Conservation (phyloP, 2,329 filamentous ascomycete genomes). For the Clarireedia paspali region DNA sequence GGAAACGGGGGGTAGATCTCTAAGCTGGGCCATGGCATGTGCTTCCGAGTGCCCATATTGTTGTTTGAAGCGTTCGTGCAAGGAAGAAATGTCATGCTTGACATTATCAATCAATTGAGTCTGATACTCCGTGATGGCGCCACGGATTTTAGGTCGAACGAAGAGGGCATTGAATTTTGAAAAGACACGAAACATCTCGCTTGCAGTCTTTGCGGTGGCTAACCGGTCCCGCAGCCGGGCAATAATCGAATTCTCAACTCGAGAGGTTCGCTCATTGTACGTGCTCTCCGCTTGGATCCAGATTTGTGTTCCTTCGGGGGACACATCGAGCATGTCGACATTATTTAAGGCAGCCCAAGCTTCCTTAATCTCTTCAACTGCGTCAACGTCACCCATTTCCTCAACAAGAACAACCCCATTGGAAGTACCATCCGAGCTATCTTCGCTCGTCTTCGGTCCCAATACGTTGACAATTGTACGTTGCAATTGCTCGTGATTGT, state of each 20-base stretch:
- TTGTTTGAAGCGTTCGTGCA: slow-evolving; percentile 97
- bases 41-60: slow-evolving; percentile 98
- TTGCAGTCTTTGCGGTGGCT: slow-evolving; percentile 91
- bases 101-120: slow-evolving; percentile 97
- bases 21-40: slow-evolving; percentile 94
- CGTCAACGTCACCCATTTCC: slow-evolving; percentile 95
- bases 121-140: slow-evolving; percentile 96
- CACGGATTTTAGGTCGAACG: slow-evolving; percentile 96
- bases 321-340: slow-evolving; percentile 90
- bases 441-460: slow-evolving; percentile 59
- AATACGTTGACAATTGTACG: slow-evolving; percentile 96
- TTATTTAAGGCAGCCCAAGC: slow-evolving; percentile 92
- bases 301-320: slow-evolving; percentile 76
- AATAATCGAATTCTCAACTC: slow-evolving; percentile 98
- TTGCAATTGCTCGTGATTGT: slow-evolving; percentile 96
- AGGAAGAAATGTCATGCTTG: slow-evolving; percentile 84
- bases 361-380: slow-evolving; percentile 90
- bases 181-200: slow-evolving; percentile 99
- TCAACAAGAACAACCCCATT: slow-evolving; percentile 70
- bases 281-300: slow-evolving; percentile 93
- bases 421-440: slow-evolving; percentile 42
- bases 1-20: slow-evolving; percentile 90
- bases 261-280: slow-evolving; percentile 94
- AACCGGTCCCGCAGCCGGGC: slow-evolving; percentile 84
- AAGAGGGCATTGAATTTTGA: slow-evolving; percentile 99